Evolutionary conservation across 768 basidiomycete species (phyloP), one percentile per base, ranked within the genome.

Genomic region (Tricholoma furcatifolium): DNA sequence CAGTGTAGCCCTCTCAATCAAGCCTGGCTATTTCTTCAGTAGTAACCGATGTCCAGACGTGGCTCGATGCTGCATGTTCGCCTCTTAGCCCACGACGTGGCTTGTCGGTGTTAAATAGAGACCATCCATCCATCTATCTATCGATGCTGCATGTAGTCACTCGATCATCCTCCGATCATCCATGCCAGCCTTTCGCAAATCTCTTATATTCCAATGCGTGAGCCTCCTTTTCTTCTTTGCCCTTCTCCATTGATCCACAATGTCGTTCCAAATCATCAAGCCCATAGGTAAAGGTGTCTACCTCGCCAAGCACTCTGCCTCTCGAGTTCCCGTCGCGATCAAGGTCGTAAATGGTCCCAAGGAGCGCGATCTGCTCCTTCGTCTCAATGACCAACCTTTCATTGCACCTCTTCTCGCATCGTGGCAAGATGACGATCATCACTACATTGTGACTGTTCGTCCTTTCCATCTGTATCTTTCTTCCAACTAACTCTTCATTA

Each of bases 371-470:
- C 44, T 55, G n/a, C 57, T 55, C 2, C 11, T 14, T 0, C 20
- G 30, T 11, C 40, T 58, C 9, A 23, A 38, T 4, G 38, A 21
- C 3, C n/a, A 17, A 6, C 23, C 47, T 1, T 59, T 47, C 31
- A 15, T 50, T 2, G 21, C 43, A 0, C 58, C 58, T 2, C 24
- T 59, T 0, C 12, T 59, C 3, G 47, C 43, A 0, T 53, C 51
- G 3, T 59, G 47, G 43, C 54, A 59, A 7, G 58, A 59, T n/a
- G 17, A 14, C 1, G 7, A 14, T 4, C 55, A 59, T n/a, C 56
- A 34, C 12, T 59, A 59, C 23, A 47, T 59, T 4, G 51, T 50
- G 0, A 56, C 51, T 4, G 58, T 59, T 30, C 43, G 58, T 47
- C 35, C 2, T 4, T 36, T 32, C 7, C 32, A 24, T 40, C 8